Base-by-base conservation (phyloP, 352 stramenopile genomes). In the Pythium utonaiense region DNA sequence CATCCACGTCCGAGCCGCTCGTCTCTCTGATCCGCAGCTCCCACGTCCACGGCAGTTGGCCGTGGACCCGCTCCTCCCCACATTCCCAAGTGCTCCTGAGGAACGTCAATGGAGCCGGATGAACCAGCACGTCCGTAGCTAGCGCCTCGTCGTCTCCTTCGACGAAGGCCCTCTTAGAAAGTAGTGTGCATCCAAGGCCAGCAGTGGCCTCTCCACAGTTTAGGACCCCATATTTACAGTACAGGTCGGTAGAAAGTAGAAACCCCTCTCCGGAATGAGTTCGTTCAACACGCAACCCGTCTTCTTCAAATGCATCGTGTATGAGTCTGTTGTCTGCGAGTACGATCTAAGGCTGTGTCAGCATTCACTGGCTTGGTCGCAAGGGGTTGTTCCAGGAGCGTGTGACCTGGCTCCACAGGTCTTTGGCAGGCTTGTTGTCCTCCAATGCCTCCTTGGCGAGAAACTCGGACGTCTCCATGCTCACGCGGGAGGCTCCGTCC, bases 401-500 rank as follows among this genome's bases (percentile, higher is more conserved):
- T 9, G 48, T 67, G 21, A 67, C 25, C 25, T 41, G 16, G 34
- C 33, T 31, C 53, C 48, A 58, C 4, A 27, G 16, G 6, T 51
- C 36, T 25, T 40, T 34, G 22, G 16, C 6, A 41, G 42, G 42
- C 31, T 44, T 55, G 42, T 6, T 57, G 3, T 25, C n/a, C n/a
- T 16, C 40, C 3, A 38, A 33, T 30, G 50, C 24, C n/a, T 45
- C 16, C 53, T 55, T 60, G 6, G 36, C 53, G 5, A 47, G 12
- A 6, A 25, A 45, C 40, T 70, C 64, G n/a, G 27, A 34, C 13
- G 27, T 63, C 49, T 74, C 66, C 67, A 74, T 74, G 48, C 64
- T 71, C 10, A 45, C 49, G 17, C 49, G 45, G 1, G 67, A 71
- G 33, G 63, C 63, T 6, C 27, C 63, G 52, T 74, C 67, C 67